Conservation (phyloP, 2,329 filamentous ascomycete species). For the Penicillium capsulatum region DNA sequence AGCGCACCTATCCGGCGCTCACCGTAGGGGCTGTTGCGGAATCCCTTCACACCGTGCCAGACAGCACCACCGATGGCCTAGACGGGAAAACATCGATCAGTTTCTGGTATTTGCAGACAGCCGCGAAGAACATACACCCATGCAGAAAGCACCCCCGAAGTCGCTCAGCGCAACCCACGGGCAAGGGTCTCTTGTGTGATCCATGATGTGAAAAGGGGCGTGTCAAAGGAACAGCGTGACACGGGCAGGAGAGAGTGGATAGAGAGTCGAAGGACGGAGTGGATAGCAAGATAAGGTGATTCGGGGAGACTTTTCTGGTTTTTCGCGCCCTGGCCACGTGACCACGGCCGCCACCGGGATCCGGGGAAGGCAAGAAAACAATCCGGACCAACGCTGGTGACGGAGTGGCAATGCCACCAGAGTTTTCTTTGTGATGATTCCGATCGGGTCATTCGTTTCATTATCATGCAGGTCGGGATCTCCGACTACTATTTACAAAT, state of each 20-base stretch:
- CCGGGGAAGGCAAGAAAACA: slow-evolving; percentile 11
- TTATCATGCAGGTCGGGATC: too few species aligned
- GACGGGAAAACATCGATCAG: slow-evolving; percentile 22
- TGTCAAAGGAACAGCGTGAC: not conserved
- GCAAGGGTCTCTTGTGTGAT: slow-evolving; percentile 95
- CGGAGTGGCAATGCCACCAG: slow-evolving; percentile 2
- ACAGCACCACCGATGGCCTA: slow-evolving; percentile 75
- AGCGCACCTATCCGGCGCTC: slow-evolving; percentile 93
- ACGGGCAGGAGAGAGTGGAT: not conserved
- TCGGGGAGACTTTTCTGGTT: slow-evolving; percentile 5
- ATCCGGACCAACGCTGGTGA: slow-evolving; percentile 2
- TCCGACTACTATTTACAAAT: too few species aligned
- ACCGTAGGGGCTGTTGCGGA: slow-evolving; percentile 82
- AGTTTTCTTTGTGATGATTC: not conserved
- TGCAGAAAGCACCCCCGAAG: slow-evolving; percentile 93
- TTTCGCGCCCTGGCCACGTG: slow-evolving; percentile 7
- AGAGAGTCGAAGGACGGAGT: not conserved
- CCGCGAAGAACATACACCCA: slow-evolving; percentile 67
- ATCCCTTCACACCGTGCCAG: slow-evolving; percentile 97
- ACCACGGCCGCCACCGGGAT: slow-evolving; percentile 5
- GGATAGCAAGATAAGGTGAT: not conserved
- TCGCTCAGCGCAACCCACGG: slow-evolving; percentile 96
- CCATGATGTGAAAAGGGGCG: slow-evolving; percentile 53
- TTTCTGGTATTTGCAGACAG: slow-evolving; percentile 18
- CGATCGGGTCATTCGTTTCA: too few species aligned